A percentile compares a stretch with the other conserved stretches of the same genome.
These are phyloP conservation scores for Skeletonema menzelii DNA, from an alignment of 108 stramenopile species.

Conservation along the genomic window DNA sequence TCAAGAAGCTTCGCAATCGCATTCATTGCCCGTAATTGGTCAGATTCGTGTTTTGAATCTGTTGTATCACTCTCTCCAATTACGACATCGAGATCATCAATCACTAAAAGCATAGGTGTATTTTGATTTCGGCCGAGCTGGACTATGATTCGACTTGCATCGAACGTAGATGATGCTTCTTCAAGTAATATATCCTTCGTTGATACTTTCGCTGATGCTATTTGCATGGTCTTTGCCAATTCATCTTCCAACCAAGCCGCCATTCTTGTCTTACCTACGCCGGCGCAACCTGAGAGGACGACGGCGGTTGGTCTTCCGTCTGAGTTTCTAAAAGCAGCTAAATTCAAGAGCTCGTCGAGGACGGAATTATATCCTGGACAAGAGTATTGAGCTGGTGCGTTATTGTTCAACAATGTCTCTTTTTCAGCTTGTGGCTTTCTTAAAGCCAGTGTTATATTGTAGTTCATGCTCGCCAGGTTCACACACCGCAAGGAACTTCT, in stretches of 20 bases:
- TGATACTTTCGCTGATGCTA: conserved; percentile 20
- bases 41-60: conserved; percentile 41
- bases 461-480: background rate
- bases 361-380: conserved; percentile 70
- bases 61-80: conserved; percentile 42
- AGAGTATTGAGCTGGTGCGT: conserved; percentile 1
- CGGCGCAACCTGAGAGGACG: conserved; percentile 70
- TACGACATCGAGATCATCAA: conserved; percentile 73
- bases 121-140: background rate
- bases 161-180: conserved; percentile 20
- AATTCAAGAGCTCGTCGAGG: conserved; percentile 42
- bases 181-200: conserved; percentile 46
- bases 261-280: conserved; percentile 83
- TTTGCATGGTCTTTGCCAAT: conserved; percentile 19
- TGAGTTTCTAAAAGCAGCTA: conserved; percentile 24
- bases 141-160: conserved; percentile 4
- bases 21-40: conserved; percentile 52
- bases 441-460: background rate
- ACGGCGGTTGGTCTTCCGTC: conserved; percentile 59
- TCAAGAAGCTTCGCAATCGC: conserved; percentile 58
- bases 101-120: conserved; percentile 38
- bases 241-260: conserved; percentile 53
- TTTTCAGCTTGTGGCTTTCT: background rate
- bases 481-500: background rate
- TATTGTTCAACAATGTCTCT: no score